Conservation (phyloP, 2,329 filamentous ascomycete genomes). For the Fusarium citri region DNA sequence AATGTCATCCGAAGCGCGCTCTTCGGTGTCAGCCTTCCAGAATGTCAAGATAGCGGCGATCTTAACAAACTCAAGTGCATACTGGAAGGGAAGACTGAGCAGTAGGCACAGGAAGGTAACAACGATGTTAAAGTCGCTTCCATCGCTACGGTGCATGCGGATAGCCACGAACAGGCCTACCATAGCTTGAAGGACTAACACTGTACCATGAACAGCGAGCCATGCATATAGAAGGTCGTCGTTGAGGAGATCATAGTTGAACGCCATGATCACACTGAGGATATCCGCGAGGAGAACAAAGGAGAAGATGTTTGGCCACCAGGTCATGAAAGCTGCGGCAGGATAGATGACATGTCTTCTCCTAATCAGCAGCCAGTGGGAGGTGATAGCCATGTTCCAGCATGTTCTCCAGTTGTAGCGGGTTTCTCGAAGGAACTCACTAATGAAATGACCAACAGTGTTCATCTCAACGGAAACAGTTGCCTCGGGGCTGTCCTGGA, state of each 20-base stretch:
- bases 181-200: background rate
- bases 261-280: background rate
- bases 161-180: background rate
- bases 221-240: background rate
- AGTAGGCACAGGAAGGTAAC: background rate
- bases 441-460: constrained; percentile 3
- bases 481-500: constrained; percentile 12
- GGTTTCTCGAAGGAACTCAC: constrained; percentile 6
- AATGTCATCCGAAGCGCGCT: background rate
- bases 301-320: background rate
- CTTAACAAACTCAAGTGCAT: constrained; percentile 16
- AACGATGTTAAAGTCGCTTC: background rate
- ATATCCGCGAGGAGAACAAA: background rate
- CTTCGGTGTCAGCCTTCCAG: background rate
- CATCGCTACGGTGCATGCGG: background rate
- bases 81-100: background rate
- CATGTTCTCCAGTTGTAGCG: constrained; percentile 16
- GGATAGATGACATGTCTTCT: background rate
- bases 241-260: constrained; percentile 1
- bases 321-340: background rate
- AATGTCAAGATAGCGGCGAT: constrained; percentile 21
- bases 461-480: background rate
- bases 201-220: background rate
- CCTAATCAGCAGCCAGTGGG: background rate
- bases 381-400: background rate